Base-by-base conservation (phyloP, 1,139 yeast genomes). In the Pichia sp. region DNA sequence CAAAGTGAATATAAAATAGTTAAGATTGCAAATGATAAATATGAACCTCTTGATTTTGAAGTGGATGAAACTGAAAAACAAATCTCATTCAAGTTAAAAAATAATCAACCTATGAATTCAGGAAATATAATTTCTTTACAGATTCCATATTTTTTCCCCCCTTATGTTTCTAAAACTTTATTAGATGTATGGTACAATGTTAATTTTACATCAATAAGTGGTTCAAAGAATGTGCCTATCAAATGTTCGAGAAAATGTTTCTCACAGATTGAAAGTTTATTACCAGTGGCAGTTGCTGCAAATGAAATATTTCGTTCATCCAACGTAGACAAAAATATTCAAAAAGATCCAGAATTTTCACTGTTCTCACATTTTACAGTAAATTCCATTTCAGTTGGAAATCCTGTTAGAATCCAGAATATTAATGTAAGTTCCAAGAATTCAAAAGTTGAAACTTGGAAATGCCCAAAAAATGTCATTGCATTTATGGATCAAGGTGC, bases 401-500 rank as follows among this genome's bases (percentile, higher is more conserved):
- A 65, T 10, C 95, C 95, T 0, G 71, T 85, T 1, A 66, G 85
- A 47, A 64, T 86, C 5, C 54, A 73, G 5, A 61, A 69, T 3
- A 79, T 78, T 10, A 61, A 66, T 2, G 65, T 86, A 41, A 51
- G 33, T 2, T 55, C 64, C 2, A 48, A 60, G 1, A 70, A 74
- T 7, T 57, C 60, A 3, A 36, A 32, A 5, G 53, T 61, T 28
- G 52, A 55, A 35, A 52, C 63, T 0, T 61, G 65, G 60, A 47
- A 57, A 11, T 56, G 58, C 8, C 60, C 78, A 27, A 47, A 50
- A 38, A 55, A 60, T 47, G 47, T 64, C 1, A 67, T 82, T 35
- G 81, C 87, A 0, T 79, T 76, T 59, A 77, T 78, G 4, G 88
- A 82, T n/a, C 89, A 86, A 50, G 86, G 89, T 0, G 79, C 80